Evolutionary conservation across 768 basidiomycete species (phyloP), one percentile per base, ranked within the genome.

Genomic region (Megacollybia marginata): DNA sequence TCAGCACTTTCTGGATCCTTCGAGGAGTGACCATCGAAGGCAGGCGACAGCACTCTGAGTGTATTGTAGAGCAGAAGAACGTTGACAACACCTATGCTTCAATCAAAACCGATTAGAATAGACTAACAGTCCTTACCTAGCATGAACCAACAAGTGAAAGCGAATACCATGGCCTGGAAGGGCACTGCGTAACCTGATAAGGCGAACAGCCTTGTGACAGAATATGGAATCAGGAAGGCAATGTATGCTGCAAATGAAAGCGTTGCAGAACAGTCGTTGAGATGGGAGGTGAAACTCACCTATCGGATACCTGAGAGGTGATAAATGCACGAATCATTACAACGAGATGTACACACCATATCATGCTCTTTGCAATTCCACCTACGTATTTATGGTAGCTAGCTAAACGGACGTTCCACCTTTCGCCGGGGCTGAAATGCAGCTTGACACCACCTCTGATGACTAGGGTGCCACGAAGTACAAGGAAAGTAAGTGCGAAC

Each of bases 21-120:
- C 18, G 55, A 52, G 10, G 62, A 52, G 34, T 59, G 62, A 20
- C 60, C 62, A 51, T 73, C 65, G 55, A 82, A 73, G 19, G 75
- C 75, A 20, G 76, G 76, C 9, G 71, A 68, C 33, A 89, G 65
- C 46, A 85, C 72, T 9, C 79, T 76, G 59, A 86, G 76, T 9
- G 82, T 85, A 58, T 83, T 85, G 67, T 75, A 79, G 28, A 88
- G 71, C n/a, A 88, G 68, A 9, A 74, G 50, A 23, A 84, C 82
- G 56, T 88, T 82, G 19, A 78, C 77, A 23, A 81, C 55, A 40
- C 84, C 87, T 89, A 32, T 5, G 5, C 23, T 13, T 47, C 19
- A 20, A 34, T 47, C 16, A 44, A 28, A 33, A 28, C 9, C 36
- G 20, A 44, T 28, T 44, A 55, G 10, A 54, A 36, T 31, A 42